Evolutionary conservation across 371 early-diverging fungal species (phyloP).

Genomic region (Haplosporangium sp.): DNA sequence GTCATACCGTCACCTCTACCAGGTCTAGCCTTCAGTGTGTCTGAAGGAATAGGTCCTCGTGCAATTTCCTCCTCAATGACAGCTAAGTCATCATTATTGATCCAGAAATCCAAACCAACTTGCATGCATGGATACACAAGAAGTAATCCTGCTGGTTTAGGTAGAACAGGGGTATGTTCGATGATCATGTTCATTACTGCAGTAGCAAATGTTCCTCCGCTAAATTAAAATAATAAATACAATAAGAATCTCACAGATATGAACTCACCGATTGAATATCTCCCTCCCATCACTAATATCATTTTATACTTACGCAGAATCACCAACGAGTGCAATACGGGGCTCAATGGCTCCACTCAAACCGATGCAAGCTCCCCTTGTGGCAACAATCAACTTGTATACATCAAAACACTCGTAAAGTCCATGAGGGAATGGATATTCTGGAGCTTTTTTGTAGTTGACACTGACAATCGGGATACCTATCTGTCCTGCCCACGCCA

Average conservation of each 20-base stretch:
- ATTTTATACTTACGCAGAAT: constrained; percentile 92
- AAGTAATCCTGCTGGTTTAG: constrained; percentile 78
- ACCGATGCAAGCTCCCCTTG: constrained; percentile 80
- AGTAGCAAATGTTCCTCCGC: constrained; percentile 46
- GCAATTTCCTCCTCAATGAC: constrained; percentile 50
- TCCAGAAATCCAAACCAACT: constrained; percentile 67
- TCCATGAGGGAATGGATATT: constrained; percentile 93
- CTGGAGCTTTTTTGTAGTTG: constrained; percentile 96
- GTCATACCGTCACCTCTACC: constrained; percentile 56
- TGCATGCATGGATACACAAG: constrained; percentile 85
- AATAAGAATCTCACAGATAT: too few species aligned
- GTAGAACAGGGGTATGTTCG: constrained; percentile 65
- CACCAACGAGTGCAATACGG: constrained; percentile 84
- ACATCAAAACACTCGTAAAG: constrained; percentile 94
- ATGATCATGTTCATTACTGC: constrained; percentile 58
- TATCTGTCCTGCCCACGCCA: constrained; percentile 76
- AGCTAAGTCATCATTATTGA: constrained; percentile 43
- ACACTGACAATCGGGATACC: constrained; percentile 80
- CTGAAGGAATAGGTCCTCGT: constrained; percentile 65
- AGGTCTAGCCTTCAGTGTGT: constrained; percentile 74
- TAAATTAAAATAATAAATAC: constrained; percentile 31
- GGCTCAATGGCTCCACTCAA: constrained; percentile 68
- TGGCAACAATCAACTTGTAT: constrained; percentile 74
- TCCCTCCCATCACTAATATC: neutral
- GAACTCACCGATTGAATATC: neutral